Percentiles rank a stretch among this genome's conserved stretches.
These are phyloP conservation scores for Zalerion maritima DNA, from an alignment of 495 filamentous ascomycete species.

Conservation along the genomic window DNA sequence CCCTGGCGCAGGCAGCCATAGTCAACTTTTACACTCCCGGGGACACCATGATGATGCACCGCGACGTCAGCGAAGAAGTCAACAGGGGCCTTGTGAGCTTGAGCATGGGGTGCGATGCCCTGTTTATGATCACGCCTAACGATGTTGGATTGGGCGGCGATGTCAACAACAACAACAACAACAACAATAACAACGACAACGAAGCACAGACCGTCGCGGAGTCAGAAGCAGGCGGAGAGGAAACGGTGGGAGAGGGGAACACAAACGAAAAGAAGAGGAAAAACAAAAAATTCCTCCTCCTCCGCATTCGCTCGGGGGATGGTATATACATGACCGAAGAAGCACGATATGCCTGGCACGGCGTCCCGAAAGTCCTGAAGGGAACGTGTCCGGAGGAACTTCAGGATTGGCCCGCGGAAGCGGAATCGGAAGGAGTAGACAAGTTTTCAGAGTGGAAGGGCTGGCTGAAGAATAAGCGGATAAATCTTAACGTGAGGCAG, in stretches of 20 bases:
- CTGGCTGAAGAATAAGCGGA: constrained; percentile 74
- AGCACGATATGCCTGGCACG: constrained; percentile 83
- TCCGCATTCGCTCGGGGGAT: constrained; percentile 66
- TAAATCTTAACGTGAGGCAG: constrained; percentile 86
- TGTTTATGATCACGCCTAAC: constrained; percentile 54
- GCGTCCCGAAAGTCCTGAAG: constrained; percentile 67
- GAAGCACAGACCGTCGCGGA: too few species aligned
- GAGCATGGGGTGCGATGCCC: constrained; percentile 73
- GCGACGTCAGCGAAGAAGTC: constrained; percentile 75
- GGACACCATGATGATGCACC: constrained; percentile 76
- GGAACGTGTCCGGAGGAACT: constrained; percentile 65
- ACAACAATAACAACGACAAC: too few species aligned
- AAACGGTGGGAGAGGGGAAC: constrained; percentile 8
- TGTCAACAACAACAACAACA: too few species aligned
- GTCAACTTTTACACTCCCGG: constrained; percentile 81
- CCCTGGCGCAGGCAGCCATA: constrained; percentile 72
- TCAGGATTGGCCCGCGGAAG: constrained; percentile 55
- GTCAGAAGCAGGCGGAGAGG: constrained; percentile 15
- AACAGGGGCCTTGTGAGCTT: constrained; percentile 64
- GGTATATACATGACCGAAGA: constrained; percentile 67
- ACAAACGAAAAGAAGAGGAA: constrained; percentile 4
- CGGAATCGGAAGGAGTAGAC: constrained; percentile 11
- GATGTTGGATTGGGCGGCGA: constrained; percentile 28
- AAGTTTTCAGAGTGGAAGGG: constrained; percentile 52
- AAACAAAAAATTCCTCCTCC: constrained; percentile 36